Percentiles rank a stretch among this genome's conserved stretches.
Evolutionary conservation across 75 land plant genomes (phyloP).

Genomic region (Cunninghamia lanceolata): DNA sequence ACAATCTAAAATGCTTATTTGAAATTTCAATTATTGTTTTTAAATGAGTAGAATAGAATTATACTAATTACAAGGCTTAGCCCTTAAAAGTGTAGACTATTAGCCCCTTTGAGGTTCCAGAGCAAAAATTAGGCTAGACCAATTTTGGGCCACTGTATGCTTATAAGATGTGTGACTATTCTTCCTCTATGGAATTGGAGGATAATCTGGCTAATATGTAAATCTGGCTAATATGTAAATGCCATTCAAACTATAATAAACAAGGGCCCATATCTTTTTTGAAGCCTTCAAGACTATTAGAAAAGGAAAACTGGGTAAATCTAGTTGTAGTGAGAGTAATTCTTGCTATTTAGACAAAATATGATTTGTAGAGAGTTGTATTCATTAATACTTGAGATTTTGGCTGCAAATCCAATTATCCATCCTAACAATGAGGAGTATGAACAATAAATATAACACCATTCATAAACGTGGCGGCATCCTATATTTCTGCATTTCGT

Average conservation of each 20-base stretch:
- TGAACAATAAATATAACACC: not conserved
- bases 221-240: not conserved
- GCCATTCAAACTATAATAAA: not conserved
- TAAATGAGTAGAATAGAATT: not conserved
- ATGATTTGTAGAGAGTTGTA: not conserved
- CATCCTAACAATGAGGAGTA: too few relatives aligned
- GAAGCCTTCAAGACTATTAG: not conserved
- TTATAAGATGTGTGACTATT: not conserved
- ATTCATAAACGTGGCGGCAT: not conserved
- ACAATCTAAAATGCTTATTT: not conserved
- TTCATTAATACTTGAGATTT: not conserved
- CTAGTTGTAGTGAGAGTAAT: not conserved
- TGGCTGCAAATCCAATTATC: not conserved
- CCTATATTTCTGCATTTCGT: not conserved
- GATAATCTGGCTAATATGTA: not conserved
- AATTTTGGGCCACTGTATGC: too few relatives aligned
- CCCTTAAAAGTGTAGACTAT: not conserved
- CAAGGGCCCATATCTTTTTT: not conserved
- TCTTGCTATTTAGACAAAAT: not conserved
- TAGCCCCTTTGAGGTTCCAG: not conserved
- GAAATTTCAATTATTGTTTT: not conserved
- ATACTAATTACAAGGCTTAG: not conserved
- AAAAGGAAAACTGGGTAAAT: not conserved
- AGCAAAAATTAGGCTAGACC: not conserved
- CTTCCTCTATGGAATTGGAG: not conserved